phyloP scores from a whole-genome alignment of 495 filamentous ascomycete species.

The Neurospora sp. region DNA sequence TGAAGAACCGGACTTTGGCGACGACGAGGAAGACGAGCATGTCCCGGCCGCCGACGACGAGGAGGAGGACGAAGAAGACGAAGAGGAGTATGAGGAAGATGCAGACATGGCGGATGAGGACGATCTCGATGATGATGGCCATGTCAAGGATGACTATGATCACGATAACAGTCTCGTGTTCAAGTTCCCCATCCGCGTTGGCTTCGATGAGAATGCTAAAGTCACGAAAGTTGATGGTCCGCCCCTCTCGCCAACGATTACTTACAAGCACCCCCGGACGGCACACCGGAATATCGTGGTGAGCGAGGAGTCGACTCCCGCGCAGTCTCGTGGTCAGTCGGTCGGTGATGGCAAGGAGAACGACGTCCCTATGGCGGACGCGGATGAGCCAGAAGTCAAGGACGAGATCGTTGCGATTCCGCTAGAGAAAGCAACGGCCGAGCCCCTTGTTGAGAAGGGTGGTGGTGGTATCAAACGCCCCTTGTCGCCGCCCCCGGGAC shows the following conservation, averaged over 20 bases:
- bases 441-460: not conserved
- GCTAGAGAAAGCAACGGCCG: not conserved
- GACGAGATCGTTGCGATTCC: slow-evolving; percentile 19
- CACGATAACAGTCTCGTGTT: slow-evolving; percentile 48
- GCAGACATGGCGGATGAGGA: slow-evolving; percentile 45
- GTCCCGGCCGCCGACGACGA: slow-evolving; percentile 26
- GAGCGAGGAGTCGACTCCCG: slow-evolving; percentile 17
- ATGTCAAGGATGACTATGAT: slow-evolving; percentile 13
- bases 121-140: slow-evolving; percentile 30
- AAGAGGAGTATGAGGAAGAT: slow-evolving; percentile 47
- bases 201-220: slow-evolving; percentile 21
- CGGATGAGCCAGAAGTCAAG: slow-evolving; percentile 16
- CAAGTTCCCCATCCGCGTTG: slow-evolving; percentile 41
- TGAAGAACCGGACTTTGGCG: slow-evolving; percentile 48
- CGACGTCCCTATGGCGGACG: slow-evolving; percentile 3
- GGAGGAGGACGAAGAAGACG: slow-evolving; percentile 44
- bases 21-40: slow-evolving; percentile 48
- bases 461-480: not conserved
- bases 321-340: not conserved
- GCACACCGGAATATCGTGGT: slow-evolving; percentile 20
- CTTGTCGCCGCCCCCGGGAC: not conserved
- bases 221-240: slow-evolving; percentile 14
- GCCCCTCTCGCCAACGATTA: slow-evolving; percentile 1
- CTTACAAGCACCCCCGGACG: slow-evolving; percentile 11
- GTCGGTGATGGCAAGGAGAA: slow-evolving; percentile 4